Percentiles rank a stretch among this genome's conserved stretches.
Evolutionary conservation across 805 yeast species (phyloP).

Genomic region (Kluyveromyces siamensis): DNA sequence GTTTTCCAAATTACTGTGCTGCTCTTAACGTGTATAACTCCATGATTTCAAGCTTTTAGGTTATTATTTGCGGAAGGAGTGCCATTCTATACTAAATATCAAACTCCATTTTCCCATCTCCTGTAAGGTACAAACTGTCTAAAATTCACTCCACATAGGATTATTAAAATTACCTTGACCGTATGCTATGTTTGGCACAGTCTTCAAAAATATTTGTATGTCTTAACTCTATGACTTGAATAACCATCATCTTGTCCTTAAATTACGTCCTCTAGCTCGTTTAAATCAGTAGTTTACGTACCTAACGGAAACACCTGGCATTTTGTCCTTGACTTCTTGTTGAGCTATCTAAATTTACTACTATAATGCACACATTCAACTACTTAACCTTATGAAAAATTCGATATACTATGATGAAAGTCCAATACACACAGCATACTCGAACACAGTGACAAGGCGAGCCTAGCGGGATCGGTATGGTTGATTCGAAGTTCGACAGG

Average conservation of each 20-base stretch:
- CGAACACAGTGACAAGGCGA: background rate
- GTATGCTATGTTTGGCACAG: background rate
- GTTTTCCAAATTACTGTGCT: too few species aligned
- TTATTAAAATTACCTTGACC: too few species aligned
- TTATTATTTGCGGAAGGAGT: too few species aligned
- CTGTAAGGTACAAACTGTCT: too few species aligned
- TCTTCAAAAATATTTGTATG: background rate
- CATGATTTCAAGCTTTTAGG: too few species aligned
- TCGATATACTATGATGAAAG: background rate
- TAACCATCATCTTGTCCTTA: background rate
- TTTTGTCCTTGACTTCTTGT: slow-evolving; percentile 36
- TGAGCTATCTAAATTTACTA: slow-evolving; percentile 3
- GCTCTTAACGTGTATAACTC: too few species aligned
- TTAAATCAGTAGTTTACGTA: slow-evolving; percentile 38
- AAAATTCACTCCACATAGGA: too few species aligned
- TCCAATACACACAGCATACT: background rate
- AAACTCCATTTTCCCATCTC: too few species aligned
- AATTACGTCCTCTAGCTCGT: background rate
- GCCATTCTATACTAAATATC: too few species aligned
- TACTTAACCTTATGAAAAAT: background rate
- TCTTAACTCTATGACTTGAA: background rate
- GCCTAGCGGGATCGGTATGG: background rate
- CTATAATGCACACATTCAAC: too few species aligned
- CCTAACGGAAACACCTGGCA: slow-evolving; percentile 99
- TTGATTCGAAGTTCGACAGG: background rate